phyloP scores from a whole-genome alignment of 2,329 filamentous ascomycete species.

The Aspergillus costaricaensis region DNA sequence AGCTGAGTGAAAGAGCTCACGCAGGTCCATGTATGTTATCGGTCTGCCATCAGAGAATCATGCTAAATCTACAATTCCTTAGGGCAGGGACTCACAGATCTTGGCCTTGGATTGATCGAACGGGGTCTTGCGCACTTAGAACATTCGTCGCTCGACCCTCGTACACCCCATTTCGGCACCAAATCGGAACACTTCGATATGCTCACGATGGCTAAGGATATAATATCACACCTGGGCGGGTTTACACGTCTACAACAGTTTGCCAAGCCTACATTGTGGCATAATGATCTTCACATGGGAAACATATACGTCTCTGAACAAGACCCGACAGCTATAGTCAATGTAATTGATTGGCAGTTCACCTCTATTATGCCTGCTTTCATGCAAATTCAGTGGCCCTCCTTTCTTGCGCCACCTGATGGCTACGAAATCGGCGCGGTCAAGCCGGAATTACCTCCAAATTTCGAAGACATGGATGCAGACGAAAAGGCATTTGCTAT shows the following conservation, averaged over 20 bases:
- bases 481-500: constrained; percentile 23
- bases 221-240: constrained; percentile 10
- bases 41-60: background rate
- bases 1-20: constrained; percentile 4
- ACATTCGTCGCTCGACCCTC: constrained; percentile 5
- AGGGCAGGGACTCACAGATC: constrained; percentile 15
- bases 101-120: constrained; percentile 12
- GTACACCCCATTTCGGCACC: constrained; percentile 17
- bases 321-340: constrained; percentile 20
- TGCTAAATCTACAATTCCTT: background rate
- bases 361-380: constrained; percentile 23
- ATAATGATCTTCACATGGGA: constrained; percentile 24
- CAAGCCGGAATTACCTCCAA: constrained; percentile 22
- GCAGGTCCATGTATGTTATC: constrained; percentile 20
- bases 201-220: constrained; percentile 7
- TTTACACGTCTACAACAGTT: constrained; percentile 1
- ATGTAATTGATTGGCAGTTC: constrained; percentile 27
- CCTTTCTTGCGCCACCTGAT: constrained; percentile 21
- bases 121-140: constrained; percentile 14
- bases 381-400: constrained; percentile 20
- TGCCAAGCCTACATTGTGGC: constrained; percentile 21
- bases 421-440: constrained; percentile 20
- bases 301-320: constrained; percentile 25
- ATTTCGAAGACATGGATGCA: constrained; percentile 21
- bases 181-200: constrained; percentile 13